These are phyloP conservation scores for Linnemannia schmuckeri DNA, from an alignment of 192 early-diverging fungal genomes.

Conservation along the genomic window DNA sequence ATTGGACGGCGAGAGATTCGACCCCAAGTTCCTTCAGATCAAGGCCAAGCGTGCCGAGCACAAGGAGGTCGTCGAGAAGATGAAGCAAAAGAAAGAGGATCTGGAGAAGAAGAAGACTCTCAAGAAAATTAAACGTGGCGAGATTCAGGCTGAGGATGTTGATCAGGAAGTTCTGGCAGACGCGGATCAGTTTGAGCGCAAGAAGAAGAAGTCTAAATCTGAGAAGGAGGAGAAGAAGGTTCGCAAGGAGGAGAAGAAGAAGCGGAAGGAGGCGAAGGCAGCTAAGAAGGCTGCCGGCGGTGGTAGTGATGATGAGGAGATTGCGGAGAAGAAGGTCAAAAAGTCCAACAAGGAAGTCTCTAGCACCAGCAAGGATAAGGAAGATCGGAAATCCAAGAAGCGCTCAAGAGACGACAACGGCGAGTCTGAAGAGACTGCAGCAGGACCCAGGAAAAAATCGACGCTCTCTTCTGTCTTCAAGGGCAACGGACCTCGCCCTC, in stretches of 20 bases:
- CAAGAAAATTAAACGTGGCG: constrained; percentile 50
- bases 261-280: constrained; percentile 32
- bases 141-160: constrained; percentile 33
- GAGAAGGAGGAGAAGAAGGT: constrained; percentile 38
- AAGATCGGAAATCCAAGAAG: constrained; percentile 15
- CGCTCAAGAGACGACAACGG: constrained; percentile 17
- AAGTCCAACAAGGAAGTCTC: background rate
- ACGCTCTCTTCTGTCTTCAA: constrained; percentile 48
- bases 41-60: constrained; percentile 72
- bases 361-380: background rate
- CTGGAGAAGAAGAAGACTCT: constrained; percentile 61
- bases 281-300: constrained; percentile 31
- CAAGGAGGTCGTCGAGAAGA: constrained; percentile 60
- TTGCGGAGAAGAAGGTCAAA: constrained; percentile 41
- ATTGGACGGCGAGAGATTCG: constrained; percentile 82
- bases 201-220: constrained; percentile 26
- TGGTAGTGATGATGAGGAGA: constrained; percentile 16
- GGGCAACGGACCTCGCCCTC: constrained; percentile 54
- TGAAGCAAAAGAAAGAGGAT: constrained; percentile 61
- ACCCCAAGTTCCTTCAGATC: constrained; percentile 76
- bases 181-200: constrained; percentile 41
- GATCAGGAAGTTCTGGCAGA: constrained; percentile 26
- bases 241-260: constrained; percentile 42
- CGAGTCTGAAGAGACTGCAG: background rate
- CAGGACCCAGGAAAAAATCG: constrained; percentile 31